Conservation (phyloP, 371 early-diverging fungal species). For the Entomophthora muscae region DNA sequence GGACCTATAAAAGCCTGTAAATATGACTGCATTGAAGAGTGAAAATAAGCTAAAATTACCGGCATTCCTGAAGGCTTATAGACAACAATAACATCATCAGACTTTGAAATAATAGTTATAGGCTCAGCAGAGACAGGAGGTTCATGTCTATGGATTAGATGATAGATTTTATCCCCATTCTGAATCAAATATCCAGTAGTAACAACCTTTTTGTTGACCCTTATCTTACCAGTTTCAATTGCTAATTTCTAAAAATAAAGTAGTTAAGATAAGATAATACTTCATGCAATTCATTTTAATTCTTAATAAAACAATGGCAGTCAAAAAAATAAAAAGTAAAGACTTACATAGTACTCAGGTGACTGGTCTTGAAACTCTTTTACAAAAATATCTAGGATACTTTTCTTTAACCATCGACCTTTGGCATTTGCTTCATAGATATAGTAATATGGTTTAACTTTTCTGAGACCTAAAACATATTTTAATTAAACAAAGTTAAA, state of each 20-base stretch:
- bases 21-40: too few relatives aligned
- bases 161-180: slow-evolving; percentile 58
- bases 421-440: slow-evolving; percentile 68
- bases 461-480: slow-evolving; percentile 35
- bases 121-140: slow-evolving; percentile 61
- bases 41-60: too few relatives aligned
- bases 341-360: slow-evolving; percentile 57
- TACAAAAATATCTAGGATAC: slow-evolving; percentile 53
- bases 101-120: slow-evolving; percentile 34
- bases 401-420: slow-evolving; percentile 71
- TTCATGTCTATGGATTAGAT: slow-evolving; percentile 85
- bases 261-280: not conserved
- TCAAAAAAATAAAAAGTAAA: not conserved
- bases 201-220: slow-evolving; percentile 44
- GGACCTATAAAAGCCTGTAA: too few relatives aligned
- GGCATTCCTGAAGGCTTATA: slow-evolving; percentile 85
- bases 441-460: slow-evolving; percentile 67
- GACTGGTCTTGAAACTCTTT: slow-evolving; percentile 75
- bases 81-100: slow-evolving; percentile 52
- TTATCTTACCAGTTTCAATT: slow-evolving; percentile 57
- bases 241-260: slow-evolving; percentile 37
- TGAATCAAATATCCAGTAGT: slow-evolving; percentile 28
- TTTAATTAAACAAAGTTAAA: not conserved
- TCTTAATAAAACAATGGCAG: not conserved
- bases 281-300: too few relatives aligned